Evolutionary conservation across 192 early-diverging fungal species (phyloP).

Genomic region (Funneliformis geosporum): DNA sequence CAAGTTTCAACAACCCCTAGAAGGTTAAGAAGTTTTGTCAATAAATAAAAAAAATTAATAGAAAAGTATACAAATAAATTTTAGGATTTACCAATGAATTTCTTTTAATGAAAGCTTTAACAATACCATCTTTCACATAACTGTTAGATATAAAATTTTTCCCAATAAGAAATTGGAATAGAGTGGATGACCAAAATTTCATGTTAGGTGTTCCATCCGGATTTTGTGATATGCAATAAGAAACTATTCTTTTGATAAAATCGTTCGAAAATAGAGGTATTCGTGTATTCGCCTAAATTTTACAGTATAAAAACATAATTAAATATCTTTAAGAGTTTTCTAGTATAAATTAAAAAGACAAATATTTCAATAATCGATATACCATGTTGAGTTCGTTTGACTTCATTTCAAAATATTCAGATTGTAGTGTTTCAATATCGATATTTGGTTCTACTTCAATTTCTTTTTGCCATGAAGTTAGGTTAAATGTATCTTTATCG

Average conservation of each 20-base stretch:
- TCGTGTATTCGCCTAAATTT: background rate
- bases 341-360: background rate
- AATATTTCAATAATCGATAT: background rate
- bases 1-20: background rate
- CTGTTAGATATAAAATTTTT: background rate
- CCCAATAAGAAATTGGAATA: conserved; percentile 8
- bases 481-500: background rate
- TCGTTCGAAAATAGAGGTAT: background rate
- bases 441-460: background rate
- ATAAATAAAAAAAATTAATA: background rate
- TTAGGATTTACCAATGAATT: background rate
- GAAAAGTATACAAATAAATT: background rate
- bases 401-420: background rate
- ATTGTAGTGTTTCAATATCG: background rate
- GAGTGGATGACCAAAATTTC: background rate
- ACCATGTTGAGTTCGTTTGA: background rate
- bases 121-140: background rate
- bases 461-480: background rate
- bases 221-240: conserved; percentile 10
- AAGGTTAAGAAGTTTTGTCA: background rate
- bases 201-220: background rate
- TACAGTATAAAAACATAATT: background rate
- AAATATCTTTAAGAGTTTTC: background rate
- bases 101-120: conserved; percentile 16
- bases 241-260: conserved; percentile 4